Evolutionary conservation across 2,329 filamentous ascomycete genomes (phyloP).

Genomic region (Emergomyces orientalis): DNA sequence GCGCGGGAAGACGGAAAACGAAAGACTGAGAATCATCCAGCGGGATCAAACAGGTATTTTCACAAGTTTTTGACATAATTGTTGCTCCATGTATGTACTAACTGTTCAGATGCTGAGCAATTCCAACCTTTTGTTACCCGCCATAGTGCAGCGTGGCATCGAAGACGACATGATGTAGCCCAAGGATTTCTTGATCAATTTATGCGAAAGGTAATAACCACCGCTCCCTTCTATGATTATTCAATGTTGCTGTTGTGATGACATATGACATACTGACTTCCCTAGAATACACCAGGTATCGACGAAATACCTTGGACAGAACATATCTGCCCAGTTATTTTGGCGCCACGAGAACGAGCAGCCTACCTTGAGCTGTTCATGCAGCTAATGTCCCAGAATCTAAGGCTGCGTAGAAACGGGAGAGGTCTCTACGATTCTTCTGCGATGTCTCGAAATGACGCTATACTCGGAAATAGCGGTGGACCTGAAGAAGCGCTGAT

Average conservation of each 20-base stretch:
- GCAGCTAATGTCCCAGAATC: conserved; percentile 43
- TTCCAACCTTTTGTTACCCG: conserved; percentile 46
- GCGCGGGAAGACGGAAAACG: conserved; percentile 35
- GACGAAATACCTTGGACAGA: conserved; percentile 39
- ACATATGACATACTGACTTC: not conserved
- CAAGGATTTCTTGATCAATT: conserved; percentile 49
- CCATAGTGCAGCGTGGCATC: conserved; percentile 45
- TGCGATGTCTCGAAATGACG: conserved; percentile 34
- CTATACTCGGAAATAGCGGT: conserved; percentile 37
- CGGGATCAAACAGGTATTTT: conserved; percentile 38
- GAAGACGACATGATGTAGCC: conserved; percentile 42
- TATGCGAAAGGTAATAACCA: conserved; percentile 34
- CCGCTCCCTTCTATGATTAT: too few species aligned
- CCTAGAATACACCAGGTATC: conserved; percentile 35
- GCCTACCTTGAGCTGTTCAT: conserved; percentile 49
- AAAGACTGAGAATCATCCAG: conserved; percentile 36
- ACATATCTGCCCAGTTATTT: conserved; percentile 35
- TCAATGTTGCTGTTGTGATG: not conserved
- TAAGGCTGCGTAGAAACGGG: conserved; percentile 29
- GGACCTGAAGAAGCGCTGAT: conserved; percentile 47
- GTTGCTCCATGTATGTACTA: conserved; percentile 13
- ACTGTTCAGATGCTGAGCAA: conserved; percentile 40
- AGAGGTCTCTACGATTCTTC: conserved; percentile 22
- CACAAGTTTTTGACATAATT: not conserved
- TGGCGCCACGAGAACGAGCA: conserved; percentile 42